Evolutionary conservation across 441 rosid genomes (phyloP).

Genomic region (Populus hybrid): DNA sequence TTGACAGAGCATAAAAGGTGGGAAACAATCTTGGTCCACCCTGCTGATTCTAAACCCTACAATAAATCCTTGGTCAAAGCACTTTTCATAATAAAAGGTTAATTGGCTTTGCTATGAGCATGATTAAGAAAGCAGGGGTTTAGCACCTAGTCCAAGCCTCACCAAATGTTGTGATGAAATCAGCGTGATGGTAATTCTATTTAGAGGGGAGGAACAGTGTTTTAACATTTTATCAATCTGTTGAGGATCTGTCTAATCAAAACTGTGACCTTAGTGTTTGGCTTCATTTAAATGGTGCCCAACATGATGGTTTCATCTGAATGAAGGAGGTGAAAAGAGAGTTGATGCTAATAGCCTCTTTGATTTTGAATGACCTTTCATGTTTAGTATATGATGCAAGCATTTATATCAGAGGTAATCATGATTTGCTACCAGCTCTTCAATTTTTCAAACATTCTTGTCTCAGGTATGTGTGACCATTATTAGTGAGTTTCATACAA

Average conservation of each 20-base stretch:
- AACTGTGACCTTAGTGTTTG: background rate
- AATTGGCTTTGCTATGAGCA: conserved; percentile 22
- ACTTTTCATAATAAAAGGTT: conserved; percentile 16
- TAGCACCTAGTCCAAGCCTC: conserved; percentile 23
- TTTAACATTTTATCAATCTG: background rate
- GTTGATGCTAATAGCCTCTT: background rate
- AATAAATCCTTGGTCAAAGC: conserved; percentile 28
- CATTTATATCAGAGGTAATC: background rate
- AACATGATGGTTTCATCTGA: background rate
- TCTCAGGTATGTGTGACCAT: background rate
- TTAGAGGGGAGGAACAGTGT: background rate
- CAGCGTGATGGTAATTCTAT: background rate
- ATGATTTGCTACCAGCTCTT: background rate
- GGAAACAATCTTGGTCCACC: conserved; percentile 56
- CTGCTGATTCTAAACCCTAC: conserved; percentile 42
- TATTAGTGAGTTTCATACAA: background rate
- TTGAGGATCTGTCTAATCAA: background rate
- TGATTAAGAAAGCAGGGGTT: conserved; percentile 1
- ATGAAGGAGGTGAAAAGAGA: background rate
- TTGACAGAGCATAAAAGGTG: conserved; percentile 38
- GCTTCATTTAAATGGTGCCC: background rate
- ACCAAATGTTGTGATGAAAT: conserved; percentile 18
- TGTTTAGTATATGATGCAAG: background rate
- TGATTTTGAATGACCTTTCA: background rate
- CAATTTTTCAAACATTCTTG: background rate